Evolutionary conservation across 2,329 filamentous ascomycete species (phyloP).

Genomic region (Epichloe brachyelytri): DNA sequence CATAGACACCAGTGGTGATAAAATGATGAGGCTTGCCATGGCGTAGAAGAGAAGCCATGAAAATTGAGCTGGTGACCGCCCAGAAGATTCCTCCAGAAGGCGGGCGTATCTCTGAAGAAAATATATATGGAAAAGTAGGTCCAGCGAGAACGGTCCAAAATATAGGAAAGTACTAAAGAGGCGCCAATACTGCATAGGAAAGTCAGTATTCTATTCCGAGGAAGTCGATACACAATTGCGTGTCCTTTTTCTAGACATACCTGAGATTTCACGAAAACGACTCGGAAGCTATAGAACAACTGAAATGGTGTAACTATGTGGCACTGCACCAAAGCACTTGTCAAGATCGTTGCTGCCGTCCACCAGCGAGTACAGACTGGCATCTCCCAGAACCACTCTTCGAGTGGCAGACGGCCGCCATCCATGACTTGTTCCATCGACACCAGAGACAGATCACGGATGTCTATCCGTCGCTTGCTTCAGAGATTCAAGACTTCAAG

Average conservation of each 20-base stretch:
- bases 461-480: too few relatives aligned
- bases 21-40: constrained; percentile 60
- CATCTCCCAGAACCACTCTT: constrained; percentile 99
- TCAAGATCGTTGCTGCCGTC: constrained; percentile 84
- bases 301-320: constrained; percentile 87
- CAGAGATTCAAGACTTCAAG: background rate
- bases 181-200: constrained; percentile 70
- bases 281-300: constrained; percentile 89
- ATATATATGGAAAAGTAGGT: constrained; percentile 95
- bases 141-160: constrained; percentile 86
- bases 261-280: constrained; percentile 86
- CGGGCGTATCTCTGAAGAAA: constrained; percentile 95
- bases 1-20: constrained; percentile 82
- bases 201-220: constrained; percentile 5
- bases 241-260: constrained; percentile 33
- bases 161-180: constrained; percentile 94
- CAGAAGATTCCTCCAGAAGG: constrained; percentile 88
- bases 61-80: constrained; percentile 82
- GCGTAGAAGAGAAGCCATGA: constrained; percentile 88
- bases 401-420: constrained; percentile 61
- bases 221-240: background rate
- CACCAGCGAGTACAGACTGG: constrained; percentile 92
- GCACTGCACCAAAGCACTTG: constrained; percentile 83
- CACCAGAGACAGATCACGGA: background rate
- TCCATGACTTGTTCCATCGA: constrained; percentile 48